phyloP scores from a whole-genome alignment of 768 basidiomycete genomes.

The Pleurotus tuoliensis region DNA sequence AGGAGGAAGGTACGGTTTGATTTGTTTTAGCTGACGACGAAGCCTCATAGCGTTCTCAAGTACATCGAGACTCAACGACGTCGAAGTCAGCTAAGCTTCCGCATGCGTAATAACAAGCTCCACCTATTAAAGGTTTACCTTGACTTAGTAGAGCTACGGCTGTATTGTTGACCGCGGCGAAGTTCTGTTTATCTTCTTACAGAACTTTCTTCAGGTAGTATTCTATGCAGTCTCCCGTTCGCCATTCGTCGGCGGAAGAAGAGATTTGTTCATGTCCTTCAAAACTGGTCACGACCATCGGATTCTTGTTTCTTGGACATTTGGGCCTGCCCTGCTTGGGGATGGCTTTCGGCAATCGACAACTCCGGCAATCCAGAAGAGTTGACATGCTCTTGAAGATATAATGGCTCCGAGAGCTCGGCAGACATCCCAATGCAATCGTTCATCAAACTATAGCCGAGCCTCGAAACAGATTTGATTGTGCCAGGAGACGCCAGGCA shows the following conservation, averaged over 20 bases:
- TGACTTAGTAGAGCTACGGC: constrained; percentile 68
- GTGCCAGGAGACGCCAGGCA: no score
- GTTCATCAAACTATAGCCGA: constrained; percentile 46
- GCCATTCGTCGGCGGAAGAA: constrained; percentile 65
- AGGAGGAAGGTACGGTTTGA: no score
- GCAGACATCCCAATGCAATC: constrained; percentile 62
- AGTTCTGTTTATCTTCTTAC: constrained; percentile 51
- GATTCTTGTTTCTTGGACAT: constrained; percentile 47
- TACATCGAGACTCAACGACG: constrained; percentile 58
- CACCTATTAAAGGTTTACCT: constrained; percentile 74
- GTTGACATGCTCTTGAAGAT: constrained; percentile 30
- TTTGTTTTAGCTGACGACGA: constrained; percentile 51
- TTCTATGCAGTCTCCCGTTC: constrained; percentile 57
- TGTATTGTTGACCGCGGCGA: constrained; percentile 71
- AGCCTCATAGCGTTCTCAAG: constrained; percentile 57
- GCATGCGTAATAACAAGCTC: constrained; percentile 7
- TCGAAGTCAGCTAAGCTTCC: neutral
- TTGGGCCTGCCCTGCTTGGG: constrained; percentile 67
- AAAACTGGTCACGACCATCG: constrained; percentile 34
- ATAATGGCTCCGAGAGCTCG: constrained; percentile 64
- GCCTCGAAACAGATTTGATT: no score
- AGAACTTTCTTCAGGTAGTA: constrained; percentile 42
- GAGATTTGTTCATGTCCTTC: constrained; percentile 60
- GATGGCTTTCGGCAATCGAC: constrained; percentile 67
- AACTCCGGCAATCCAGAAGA: constrained; percentile 54